These are phyloP conservation scores for Mortierella sp. DNA, from an alignment of 371 early-diverging fungal genomes.

Conservation along the genomic window DNA sequence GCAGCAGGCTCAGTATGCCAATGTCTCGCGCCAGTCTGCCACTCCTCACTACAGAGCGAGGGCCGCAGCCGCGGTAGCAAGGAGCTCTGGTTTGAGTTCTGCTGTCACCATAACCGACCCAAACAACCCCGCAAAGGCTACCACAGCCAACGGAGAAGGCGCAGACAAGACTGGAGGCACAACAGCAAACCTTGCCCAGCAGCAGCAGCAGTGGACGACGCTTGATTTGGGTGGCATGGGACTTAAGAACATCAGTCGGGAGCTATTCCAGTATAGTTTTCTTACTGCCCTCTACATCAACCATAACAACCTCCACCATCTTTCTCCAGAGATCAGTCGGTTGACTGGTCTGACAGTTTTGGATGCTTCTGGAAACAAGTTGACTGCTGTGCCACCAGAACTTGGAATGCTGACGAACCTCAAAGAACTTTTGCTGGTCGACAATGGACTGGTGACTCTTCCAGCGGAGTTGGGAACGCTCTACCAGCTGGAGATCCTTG, in stretches of 20 bases:
- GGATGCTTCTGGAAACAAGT: conserved; percentile 93
- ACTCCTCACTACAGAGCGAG: conserved; percentile 93
- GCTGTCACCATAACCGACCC: conserved; percentile 74
- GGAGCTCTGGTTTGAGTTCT: conserved; percentile 57
- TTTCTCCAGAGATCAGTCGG: conserved; percentile 80
- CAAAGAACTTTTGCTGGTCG: conserved; percentile 90
- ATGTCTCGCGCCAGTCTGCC: conserved; percentile 79
- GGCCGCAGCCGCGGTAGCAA: conserved; percentile 74
- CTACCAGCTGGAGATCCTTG: conserved; percentile 92
- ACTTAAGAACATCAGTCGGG: conserved; percentile 78
- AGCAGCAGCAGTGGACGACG: conserved; percentile 86
- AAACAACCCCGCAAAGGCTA: conserved; percentile 66
- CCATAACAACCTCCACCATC: conserved; percentile 88
- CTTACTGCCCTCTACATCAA: conserved; percentile 93
- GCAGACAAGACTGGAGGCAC: conserved; percentile 56
- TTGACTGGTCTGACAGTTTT: conserved; percentile 75
- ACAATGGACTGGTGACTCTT: conserved; percentile 90
- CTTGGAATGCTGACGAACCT: conserved; percentile 89
- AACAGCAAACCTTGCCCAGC: conserved; percentile 39
- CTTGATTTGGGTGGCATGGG: conserved; percentile 96
- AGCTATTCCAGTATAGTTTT: conserved; percentile 85
- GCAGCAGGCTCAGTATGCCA: conserved; percentile 78
- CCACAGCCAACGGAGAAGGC: conserved; percentile 51
- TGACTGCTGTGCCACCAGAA: conserved; percentile 90
- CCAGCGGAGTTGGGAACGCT: conserved; percentile 96